Percentiles rank a stretch among this genome's conserved stretches.
Evolutionary conservation across 148 eudicot genomes (phyloP).

Genomic region (Gaultheria prostrata): DNA sequence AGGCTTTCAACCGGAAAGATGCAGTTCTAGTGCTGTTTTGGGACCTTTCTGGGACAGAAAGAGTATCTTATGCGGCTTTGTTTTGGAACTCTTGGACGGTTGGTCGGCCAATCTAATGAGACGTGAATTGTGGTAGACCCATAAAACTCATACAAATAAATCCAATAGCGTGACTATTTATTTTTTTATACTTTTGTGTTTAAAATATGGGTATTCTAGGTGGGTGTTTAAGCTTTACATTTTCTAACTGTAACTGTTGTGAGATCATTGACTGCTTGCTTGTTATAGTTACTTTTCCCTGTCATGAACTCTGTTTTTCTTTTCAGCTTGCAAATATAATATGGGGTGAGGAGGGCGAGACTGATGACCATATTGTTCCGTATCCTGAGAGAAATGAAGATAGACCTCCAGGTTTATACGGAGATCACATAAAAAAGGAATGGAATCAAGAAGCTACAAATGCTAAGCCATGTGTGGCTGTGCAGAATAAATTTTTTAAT

Average conservation of each 20-base stretch:
- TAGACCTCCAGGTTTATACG: slow-evolving; percentile 31
- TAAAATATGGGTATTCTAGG: not conserved
- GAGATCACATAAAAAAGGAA: slow-evolving; percentile 37
- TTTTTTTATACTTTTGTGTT: not conserved
- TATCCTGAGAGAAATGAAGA: slow-evolving; percentile 53
- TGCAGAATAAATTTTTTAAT: slow-evolving; percentile 31
- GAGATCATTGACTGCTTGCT: not conserved
- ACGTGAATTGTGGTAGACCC: not conserved
- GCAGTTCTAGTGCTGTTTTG: no score
- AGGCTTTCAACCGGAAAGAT: no score
- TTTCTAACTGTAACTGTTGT: not conserved
- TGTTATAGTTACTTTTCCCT: not conserved
- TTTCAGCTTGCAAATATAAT: slow-evolving; percentile 72
- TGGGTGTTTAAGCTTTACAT: not conserved
- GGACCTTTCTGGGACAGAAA: no score
- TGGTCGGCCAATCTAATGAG: not conserved
- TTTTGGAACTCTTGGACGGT: not conserved
- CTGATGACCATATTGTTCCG: slow-evolving; percentile 75
- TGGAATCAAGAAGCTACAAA: slow-evolving; percentile 33
- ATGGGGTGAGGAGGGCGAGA: slow-evolving; percentile 72
- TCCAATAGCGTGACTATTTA: not conserved
- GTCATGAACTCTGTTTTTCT: not conserved
- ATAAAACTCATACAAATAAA: not conserved
- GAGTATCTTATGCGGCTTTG: no score
- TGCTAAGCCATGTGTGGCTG: slow-evolving; percentile 37